phyloP scores from a whole-genome alignment of 1,284 basidiomycete genomes.

The Leccinum subatratum region DNA sequence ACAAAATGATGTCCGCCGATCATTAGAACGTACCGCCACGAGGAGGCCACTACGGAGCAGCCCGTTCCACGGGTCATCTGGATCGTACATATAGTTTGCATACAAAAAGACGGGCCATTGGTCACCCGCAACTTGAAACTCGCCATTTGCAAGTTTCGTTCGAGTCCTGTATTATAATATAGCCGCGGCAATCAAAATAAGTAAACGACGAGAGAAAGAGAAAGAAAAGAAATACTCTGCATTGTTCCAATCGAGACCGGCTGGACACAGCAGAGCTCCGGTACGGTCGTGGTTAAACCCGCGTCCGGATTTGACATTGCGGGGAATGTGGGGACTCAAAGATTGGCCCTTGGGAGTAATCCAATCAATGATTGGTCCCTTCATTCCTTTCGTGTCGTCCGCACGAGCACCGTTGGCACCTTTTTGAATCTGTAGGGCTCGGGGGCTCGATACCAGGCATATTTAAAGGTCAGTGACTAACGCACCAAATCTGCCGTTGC shows the following conservation, averaged over 20 bases:
- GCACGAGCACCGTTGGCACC: neutral
- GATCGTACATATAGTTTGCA: neutral
- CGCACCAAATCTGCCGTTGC: neutral
- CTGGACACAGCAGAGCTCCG: neutral
- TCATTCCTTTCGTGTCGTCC: neutral
- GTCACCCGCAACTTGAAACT: too few relatives aligned
- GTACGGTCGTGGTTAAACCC: neutral
- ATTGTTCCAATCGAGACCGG: neutral
- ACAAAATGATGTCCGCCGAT: too few relatives aligned
- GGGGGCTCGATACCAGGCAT: neutral
- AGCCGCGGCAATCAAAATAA: neutral
- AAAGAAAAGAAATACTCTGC: neutral
- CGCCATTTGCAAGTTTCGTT: too few relatives aligned
- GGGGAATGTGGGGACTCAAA: neutral
- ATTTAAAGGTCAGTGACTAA: neutral
- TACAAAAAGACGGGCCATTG: too few relatives aligned
- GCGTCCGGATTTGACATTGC: neutral
- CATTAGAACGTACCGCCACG: too few relatives aligned
- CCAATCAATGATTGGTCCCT: neutral
- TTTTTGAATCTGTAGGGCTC: neutral
- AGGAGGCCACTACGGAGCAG: too few relatives aligned
- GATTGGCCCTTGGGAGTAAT: neutral
- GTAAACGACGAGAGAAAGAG: neutral
- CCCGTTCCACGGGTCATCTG: neutral
- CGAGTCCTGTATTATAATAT: too few relatives aligned